phyloP scores from a whole-genome alignment of 1,139 yeast genomes.

The Protomyces arabidopsidicola region DNA sequence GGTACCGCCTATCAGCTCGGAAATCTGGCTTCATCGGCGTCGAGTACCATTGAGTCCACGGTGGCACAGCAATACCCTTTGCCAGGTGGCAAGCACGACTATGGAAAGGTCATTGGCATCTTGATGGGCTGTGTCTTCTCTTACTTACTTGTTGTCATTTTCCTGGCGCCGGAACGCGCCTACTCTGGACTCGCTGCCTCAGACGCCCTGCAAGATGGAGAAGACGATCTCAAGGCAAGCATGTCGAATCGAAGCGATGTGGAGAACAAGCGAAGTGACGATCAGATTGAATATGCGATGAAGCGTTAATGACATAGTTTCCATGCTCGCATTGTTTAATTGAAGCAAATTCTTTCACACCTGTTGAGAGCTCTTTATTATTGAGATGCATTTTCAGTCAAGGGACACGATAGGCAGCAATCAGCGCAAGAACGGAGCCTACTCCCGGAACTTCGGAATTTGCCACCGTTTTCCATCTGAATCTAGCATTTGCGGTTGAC shows the following conservation, averaged over 20 bases:
- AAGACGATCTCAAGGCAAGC: not conserved
- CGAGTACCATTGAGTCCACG: conserved; percentile 74
- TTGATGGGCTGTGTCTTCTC: conserved; percentile 75
- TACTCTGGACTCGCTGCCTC: conserved; percentile 1
- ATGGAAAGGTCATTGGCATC: conserved; percentile 72
- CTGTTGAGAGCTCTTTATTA: no score
- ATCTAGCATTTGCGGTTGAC: no score
- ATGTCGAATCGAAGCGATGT: not conserved
- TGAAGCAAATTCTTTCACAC: no score
- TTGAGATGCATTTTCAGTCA: no score
- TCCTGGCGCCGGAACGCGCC: conserved; percentile 65
- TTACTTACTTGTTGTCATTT: conserved; percentile 52
- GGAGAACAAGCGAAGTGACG: not conserved
- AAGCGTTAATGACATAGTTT: not conserved
- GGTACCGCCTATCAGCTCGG: conserved; percentile 81
- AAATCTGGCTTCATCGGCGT: conserved; percentile 75
- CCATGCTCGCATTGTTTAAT: no score
- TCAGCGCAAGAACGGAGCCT: no score
- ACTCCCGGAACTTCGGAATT: no score
- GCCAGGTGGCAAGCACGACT: conserved; percentile 39
- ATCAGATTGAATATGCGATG: not conserved
- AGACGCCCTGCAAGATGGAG: conserved; percentile 2
- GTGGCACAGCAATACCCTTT: conserved; percentile 49
- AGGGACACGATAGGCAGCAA: no score
- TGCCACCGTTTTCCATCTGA: no score